These are phyloP conservation scores for Dryas alaskensis DNA, from an alignment of 306 rosid genomes.

Conservation along the genomic window DNA sequence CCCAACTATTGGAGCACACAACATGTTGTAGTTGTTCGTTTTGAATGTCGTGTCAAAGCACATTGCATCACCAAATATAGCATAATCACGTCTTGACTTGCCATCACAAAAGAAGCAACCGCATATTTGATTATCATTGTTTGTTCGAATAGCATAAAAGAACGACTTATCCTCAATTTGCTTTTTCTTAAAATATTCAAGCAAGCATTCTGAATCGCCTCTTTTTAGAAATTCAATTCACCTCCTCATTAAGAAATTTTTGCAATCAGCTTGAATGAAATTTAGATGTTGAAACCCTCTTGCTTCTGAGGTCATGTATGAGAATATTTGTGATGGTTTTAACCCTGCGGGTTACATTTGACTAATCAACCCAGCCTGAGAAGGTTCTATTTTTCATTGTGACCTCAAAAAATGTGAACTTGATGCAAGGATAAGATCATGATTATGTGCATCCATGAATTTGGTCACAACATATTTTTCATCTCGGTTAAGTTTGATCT, in stretches of 20 bases:
- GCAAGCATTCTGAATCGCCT: not conserved
- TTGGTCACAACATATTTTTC: not conserved
- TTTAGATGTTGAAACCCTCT: too few relatives aligned
- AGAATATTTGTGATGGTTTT: not conserved
- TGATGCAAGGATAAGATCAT: not conserved
- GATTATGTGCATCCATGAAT: not conserved
- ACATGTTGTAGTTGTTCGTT: not conserved
- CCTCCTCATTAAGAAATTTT: not conserved
- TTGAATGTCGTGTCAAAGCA: not conserved
- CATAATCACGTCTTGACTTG: not conserved
- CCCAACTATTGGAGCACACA: not conserved
- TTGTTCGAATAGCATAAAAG: not conserved
- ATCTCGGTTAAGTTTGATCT: not conserved
- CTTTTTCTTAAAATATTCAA: not conserved
- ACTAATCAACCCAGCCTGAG: not conserved
- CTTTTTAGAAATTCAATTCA: too few relatives aligned
- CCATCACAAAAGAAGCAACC: not conserved
- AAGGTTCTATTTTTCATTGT: not conserved
- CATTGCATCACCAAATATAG: not conserved
- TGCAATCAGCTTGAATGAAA: not conserved
- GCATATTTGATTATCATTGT: not conserved
- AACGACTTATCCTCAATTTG: not conserved
- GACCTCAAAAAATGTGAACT: not conserved
- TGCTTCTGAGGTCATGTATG: not conserved
- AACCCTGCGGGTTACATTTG: not conserved